phyloP scores from a whole-genome alignment of 140 eudicot species.

The Bidens hawaiensis region DNA sequence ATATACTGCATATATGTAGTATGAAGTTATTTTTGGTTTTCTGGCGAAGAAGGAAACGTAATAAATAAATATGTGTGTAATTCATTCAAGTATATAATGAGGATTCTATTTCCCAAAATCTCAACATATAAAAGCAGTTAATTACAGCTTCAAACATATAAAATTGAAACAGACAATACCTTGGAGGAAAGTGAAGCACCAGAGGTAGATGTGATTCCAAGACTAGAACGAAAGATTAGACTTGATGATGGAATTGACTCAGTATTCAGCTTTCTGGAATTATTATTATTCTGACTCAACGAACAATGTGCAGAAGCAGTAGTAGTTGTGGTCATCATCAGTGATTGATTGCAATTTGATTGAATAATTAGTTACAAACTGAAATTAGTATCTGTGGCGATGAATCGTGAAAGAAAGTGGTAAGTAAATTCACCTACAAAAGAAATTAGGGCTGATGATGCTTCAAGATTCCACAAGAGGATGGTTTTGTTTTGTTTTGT shows the following conservation, averaged over 20 bases:
- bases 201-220: slow-evolving; percentile 28
- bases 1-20: too few relatives aligned
- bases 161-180: slow-evolving; percentile 27
- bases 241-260: slow-evolving; percentile 28
- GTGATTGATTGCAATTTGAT: too few relatives aligned
- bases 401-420: too few relatives aligned
- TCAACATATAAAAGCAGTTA: neutral
- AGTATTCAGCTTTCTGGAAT: slow-evolving; percentile 26
- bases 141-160: neutral
- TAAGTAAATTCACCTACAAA: too few relatives aligned
- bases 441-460: too few relatives aligned
- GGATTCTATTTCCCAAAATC: neutral
- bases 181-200: slow-evolving; percentile 28
- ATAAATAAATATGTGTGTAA: neutral
- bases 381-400: too few relatives aligned
- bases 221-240: slow-evolving; percentile 30
- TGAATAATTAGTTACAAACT: too few relatives aligned
- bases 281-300: slow-evolving; percentile 35
- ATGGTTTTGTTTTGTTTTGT: too few relatives aligned
- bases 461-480: too few relatives aligned
- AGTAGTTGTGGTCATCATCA: slow-evolving; percentile 36
- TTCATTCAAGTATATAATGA: neutral
- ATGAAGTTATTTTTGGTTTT: neutral
- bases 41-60: too few relatives aligned
- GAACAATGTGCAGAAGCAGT: slow-evolving; percentile 34